Evolutionary conservation across 371 early-diverging fungal species (phyloP).

Genomic region (Mucor lusitanicus): DNA sequence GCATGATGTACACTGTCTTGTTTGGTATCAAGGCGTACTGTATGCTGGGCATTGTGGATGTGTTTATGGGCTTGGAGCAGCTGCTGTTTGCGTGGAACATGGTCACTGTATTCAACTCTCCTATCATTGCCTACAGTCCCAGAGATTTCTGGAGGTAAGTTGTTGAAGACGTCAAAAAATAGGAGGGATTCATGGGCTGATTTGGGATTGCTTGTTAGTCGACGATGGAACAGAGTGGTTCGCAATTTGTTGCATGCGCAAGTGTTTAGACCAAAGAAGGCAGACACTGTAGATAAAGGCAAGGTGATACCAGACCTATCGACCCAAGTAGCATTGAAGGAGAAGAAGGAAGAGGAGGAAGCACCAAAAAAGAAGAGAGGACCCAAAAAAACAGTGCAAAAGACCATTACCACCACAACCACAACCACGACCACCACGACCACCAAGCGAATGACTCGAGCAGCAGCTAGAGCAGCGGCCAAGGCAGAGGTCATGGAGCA

Average conservation of each 20-base stretch:
- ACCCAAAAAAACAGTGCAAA: not conserved
- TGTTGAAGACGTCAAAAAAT: not conserved
- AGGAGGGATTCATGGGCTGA: not conserved
- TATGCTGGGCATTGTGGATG: slow-evolving; percentile 25
- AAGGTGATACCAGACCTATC: not conserved
- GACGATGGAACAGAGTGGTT: slow-evolving; percentile 41
- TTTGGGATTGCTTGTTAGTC: slow-evolving; percentile 15
- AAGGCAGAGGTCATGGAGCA: not conserved
- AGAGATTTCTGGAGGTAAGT: slow-evolving; percentile 47
- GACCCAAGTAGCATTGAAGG: not conserved
- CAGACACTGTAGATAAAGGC: no score
- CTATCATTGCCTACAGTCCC: slow-evolving; percentile 37
- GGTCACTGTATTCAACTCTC: slow-evolving; percentile 32
- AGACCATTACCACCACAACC: not conserved
- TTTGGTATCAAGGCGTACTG: slow-evolving; percentile 34
- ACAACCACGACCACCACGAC: not conserved
- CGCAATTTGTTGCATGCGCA: slow-evolving; percentile 31
- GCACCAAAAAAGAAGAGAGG: not conserved
- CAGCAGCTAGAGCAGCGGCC: not conserved
- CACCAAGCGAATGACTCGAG: not conserved
- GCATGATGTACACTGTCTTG: slow-evolving; percentile 19
- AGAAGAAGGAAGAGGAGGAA: not conserved
- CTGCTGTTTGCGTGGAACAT: slow-evolving; percentile 18
- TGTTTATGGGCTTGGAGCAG: slow-evolving; percentile 29
- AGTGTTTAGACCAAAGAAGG: slow-evolving; percentile 5